phyloP scores from a whole-genome alignment of 2,329 filamentous ascomycete species.

The Thielaviopsis populi region DNA sequence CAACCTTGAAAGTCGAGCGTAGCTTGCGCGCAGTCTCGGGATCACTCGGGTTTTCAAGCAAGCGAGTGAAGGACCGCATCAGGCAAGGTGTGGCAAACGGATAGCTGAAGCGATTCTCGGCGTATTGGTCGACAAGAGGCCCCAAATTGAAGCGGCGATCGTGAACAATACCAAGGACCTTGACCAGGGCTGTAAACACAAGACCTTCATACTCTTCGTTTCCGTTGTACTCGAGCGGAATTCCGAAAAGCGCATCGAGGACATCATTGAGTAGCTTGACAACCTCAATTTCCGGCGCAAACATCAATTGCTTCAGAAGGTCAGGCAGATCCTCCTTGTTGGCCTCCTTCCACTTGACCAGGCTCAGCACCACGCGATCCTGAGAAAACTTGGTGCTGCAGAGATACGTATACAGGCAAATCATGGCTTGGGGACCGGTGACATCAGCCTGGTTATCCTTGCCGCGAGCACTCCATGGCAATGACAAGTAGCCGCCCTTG shows the following conservation, averaged over 20 bases:
- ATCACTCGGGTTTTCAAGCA: conserved; percentile 71
- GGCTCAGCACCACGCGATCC: conserved; percentile 67
- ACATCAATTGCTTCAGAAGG: conserved; percentile 68
- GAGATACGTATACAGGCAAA: conserved; percentile 69
- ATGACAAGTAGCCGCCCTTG: conserved; percentile 70
- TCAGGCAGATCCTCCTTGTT: conserved; percentile 55
- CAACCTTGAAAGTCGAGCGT: conserved; percentile 86
- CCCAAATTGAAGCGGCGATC: conserved; percentile 86
- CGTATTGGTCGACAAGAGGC: conserved; percentile 82
- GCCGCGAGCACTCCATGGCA: conserved; percentile 62
- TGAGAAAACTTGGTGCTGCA: conserved; percentile 94
- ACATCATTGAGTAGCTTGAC: conserved; percentile 86
- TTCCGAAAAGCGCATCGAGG: conserved; percentile 79
- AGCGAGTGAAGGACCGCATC: conserved; percentile 68
- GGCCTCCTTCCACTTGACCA: conserved; percentile 75
- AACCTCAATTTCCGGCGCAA: conserved; percentile 93
- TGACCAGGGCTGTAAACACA: conserved; percentile 78
- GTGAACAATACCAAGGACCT: conserved; percentile 82
- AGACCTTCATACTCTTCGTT: conserved; percentile 87
- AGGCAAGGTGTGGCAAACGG: conserved; percentile 82
- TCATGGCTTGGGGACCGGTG: conserved; percentile 63
- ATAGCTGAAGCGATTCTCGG: conserved; percentile 77
- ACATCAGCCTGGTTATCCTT: conserved; percentile 58
- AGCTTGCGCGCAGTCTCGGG: conserved; percentile 70
- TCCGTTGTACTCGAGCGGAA: conserved; percentile 79